phyloP scores from a whole-genome alignment of 73 alveolate genomes.

The Diophrys appendiculata region DNA sequence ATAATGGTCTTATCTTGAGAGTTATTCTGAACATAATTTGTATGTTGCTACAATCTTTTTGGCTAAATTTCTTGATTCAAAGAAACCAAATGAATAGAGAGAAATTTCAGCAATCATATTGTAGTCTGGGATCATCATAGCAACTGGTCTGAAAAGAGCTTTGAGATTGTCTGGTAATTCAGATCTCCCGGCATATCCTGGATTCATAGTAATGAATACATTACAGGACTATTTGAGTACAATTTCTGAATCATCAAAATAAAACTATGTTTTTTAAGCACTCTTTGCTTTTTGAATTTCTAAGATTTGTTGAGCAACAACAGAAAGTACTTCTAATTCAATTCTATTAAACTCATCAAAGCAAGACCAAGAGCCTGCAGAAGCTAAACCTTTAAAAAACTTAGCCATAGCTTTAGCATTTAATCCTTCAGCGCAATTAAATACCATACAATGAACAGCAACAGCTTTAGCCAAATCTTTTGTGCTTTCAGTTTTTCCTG shows the following conservation, averaged over 20 bases:
- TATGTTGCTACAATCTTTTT: constrained; percentile 82
- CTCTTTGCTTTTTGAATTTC: constrained; percentile 85
- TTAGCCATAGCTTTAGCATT: constrained; percentile 96
- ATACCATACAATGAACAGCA: constrained; percentile 95
- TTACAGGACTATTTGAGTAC: constrained; percentile 83
- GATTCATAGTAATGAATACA: constrained; percentile 98
- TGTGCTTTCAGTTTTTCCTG: constrained; percentile 96
- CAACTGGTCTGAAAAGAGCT: constrained; percentile 88
- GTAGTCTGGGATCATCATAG: constrained; percentile 98
- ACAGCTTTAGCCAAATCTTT: constrained; percentile 96
- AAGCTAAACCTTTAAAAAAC: constrained; percentile 94
- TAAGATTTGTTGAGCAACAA: constrained; percentile 90
- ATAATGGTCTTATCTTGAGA: constrained; percentile 80
- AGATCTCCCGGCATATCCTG: constrained; percentile 99
- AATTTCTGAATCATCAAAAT: constrained; percentile 87
- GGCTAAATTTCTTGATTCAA: constrained; percentile 76
- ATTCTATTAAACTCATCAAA: constrained; percentile 98
- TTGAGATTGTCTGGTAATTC: constrained; percentile 92
- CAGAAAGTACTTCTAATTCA: constrained; percentile 95
- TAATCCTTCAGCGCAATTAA: constrained; percentile 94
- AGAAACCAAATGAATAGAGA: constrained; percentile 86
- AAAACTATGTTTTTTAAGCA: constrained; percentile 67
- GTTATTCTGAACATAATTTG: constrained; percentile 76
- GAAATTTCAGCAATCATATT: constrained; percentile 94
- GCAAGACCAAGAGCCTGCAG: constrained; percentile 97